Conservation (phyloP, 768 basidiomycete species). For the Asterophora lycoperdoides region DNA sequence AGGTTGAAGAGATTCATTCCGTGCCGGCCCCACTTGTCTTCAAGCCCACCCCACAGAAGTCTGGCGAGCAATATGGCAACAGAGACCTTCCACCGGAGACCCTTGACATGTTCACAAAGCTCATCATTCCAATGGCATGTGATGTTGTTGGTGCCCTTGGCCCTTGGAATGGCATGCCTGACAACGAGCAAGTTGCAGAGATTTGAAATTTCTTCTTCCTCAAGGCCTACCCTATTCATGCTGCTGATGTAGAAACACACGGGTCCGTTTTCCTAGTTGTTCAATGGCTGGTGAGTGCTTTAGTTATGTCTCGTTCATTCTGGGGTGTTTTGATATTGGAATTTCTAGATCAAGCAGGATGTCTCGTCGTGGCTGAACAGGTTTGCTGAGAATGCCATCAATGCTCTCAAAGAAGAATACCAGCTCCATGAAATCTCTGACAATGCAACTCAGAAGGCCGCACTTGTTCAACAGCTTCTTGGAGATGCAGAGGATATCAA, state of each 20-base stretch:
- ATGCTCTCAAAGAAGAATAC: neutral
- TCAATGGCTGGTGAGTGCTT: neutral
- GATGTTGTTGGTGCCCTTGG: neutral
- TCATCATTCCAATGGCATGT: neutral
- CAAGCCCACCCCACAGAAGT: neutral
- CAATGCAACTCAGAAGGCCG: neutral
- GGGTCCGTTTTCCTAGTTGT: neutral
- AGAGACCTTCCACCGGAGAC: neutral
- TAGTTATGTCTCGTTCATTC: no score
- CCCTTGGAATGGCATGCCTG: neutral
- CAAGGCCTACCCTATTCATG: neutral
- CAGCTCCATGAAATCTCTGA: neutral
- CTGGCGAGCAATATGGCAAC: neutral
- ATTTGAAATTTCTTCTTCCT: slow-evolving; percentile 1
- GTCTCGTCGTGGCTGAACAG: neutral
- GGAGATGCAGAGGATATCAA: neutral
- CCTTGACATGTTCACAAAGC: neutral
- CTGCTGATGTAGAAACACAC: neutral
- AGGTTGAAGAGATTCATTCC: neutral
- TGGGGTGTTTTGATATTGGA: neutral
- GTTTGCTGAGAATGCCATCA: neutral
- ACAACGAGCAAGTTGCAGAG: neutral
- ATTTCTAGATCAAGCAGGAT: neutral
- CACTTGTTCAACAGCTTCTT: neutral
- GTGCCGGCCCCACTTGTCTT: neutral